Conservation (phyloP, 2,329 filamentous ascomycete genomes). For the Apiospora sp. region DNA sequence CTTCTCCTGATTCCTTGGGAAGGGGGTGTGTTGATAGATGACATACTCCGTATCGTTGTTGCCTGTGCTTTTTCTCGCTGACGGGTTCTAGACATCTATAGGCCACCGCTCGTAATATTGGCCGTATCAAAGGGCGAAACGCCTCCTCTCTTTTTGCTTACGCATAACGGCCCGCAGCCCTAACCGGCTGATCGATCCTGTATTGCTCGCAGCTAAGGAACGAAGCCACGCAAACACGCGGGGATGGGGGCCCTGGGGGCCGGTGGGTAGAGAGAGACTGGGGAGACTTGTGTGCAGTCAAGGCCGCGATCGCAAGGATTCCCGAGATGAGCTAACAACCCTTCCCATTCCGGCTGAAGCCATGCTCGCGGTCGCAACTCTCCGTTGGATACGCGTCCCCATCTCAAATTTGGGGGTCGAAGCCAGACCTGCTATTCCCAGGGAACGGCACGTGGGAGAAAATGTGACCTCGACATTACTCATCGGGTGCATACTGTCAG, state of each 20-base stretch:
- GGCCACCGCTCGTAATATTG: not conserved
- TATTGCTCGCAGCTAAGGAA: constrained; percentile 3
- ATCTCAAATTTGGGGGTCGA: not conserved
- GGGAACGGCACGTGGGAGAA: not conserved
- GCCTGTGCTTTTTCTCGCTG: not conserved
- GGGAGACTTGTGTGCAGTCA: not conserved
- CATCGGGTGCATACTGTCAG: constrained; percentile 8
- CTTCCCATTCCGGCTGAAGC: not conserved
- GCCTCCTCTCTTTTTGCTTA: not conserved
- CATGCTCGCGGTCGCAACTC: not conserved
- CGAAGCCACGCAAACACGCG: constrained; percentile 9
- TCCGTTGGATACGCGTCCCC: not conserved
- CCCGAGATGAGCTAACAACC: not conserved
- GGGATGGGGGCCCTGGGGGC: constrained; percentile 7
- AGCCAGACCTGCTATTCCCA: not conserved
- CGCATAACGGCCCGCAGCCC: constrained; percentile 14
- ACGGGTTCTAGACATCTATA: not conserved
- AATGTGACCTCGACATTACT: not conserved
- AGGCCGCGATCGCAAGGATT: constrained; percentile 14
- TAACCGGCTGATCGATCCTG: constrained; percentile 14
- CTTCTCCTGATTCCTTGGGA: constrained; percentile 1
- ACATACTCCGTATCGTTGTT: not conserved
- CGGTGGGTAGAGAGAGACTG: not conserved
- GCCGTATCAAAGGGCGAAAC: not conserved
- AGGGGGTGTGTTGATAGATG: not conserved